Conservation (phyloP, 306 rosid genomes). For the Senna siamea region DNA sequence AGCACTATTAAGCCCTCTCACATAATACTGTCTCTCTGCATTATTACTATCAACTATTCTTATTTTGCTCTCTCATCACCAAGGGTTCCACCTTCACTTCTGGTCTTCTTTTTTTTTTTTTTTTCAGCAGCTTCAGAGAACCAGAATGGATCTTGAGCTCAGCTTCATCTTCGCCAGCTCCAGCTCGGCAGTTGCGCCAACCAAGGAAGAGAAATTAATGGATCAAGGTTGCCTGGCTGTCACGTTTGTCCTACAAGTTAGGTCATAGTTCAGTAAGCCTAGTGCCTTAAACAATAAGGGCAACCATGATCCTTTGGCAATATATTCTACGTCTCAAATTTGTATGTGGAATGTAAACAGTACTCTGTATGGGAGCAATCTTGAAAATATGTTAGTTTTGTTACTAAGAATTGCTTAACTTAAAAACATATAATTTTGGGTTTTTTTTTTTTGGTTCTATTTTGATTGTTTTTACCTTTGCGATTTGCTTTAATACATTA, state of each 20-base stretch:
- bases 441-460: too few species aligned
- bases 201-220: too few species aligned
- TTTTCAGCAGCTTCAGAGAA: background rate
- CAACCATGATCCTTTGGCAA: constrained; percentile 19
- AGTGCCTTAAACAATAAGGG: background rate
- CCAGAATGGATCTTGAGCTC: background rate
- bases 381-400: background rate
- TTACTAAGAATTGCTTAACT: background rate
- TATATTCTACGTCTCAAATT: background rate
- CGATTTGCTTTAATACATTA: background rate
- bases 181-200: background rate
- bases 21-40: background rate
- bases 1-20: background rate
- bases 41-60: background rate
- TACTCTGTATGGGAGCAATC: background rate
- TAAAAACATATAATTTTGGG: background rate
- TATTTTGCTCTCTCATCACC: background rate
- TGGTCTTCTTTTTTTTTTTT: too few species aligned
- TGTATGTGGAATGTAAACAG: background rate
- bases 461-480: too few species aligned
- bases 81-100: too few species aligned
- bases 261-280: background rate
- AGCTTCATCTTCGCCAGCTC: background rate
- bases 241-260: background rate
- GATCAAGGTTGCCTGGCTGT: background rate